Base-by-base conservation (phyloP, 2,329 filamentous ascomycete species). In the Moelleriella libera region DNA sequence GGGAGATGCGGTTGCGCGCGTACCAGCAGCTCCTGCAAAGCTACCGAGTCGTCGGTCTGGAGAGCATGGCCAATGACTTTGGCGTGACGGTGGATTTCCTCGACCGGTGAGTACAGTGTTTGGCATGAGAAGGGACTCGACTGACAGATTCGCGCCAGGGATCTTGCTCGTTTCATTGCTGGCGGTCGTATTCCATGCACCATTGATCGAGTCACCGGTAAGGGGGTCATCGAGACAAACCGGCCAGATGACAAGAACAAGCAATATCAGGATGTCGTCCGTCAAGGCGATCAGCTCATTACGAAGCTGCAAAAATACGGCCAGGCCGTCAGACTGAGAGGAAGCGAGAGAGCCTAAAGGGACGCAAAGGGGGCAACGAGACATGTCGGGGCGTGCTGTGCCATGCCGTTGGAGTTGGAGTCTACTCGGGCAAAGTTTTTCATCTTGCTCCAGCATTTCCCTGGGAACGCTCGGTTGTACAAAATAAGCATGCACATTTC, bases 301-400 rank as follows among this genome's bases (percentile, higher is more conserved):
- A 98, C 92, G 49, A 98, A 98, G 76, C 74, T 98, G 57, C 92
- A 98, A 71, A 98, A 98, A 75, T 98, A 98, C 66, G 92, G 92
- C 43, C 92, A 98, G 68, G 85, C 92, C 2, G 92, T 98, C 54
- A 80, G 92, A 61, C 74, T 98, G 68, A 80, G 92, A 59, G 92
- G 92, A 41, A 97, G 90, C 62, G 92, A 98, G 75, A 80, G 92
- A 58, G 88, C 87, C 58, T 95, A 74, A 58, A 44, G 21, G 37
- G 12, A 12, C 12, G 8, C 34, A 37, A 37, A 12, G 8, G 8
- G 4, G 34, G 34, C 34, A 12, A 12, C 8, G 34, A 37, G 3
- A 37, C 8, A 5, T 37, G 34, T 12, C 34, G 12, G 34, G 12
- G 34, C 34, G 8, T 12, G 12, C 21, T 21, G 21, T 21, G 21